These are phyloP conservation scores for Trichoderma hamatum DNA, from an alignment of 2,329 filamentous ascomycete species.

Conservation along the genomic window DNA sequence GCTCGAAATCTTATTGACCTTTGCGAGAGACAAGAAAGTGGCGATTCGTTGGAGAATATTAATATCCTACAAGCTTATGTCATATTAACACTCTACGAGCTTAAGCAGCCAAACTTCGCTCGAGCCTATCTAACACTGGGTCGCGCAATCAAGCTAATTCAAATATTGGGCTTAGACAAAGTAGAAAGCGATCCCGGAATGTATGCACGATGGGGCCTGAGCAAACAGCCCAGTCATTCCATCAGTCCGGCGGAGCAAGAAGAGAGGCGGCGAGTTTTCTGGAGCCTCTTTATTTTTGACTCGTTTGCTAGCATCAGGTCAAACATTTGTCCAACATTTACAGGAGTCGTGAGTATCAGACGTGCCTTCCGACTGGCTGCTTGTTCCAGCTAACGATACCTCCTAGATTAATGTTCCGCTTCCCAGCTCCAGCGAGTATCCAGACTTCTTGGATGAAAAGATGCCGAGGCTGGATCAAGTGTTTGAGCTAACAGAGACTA, in stretches of 20 bases:
- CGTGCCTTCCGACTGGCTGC: neutral
- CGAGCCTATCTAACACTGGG: slow-evolving; percentile 25
- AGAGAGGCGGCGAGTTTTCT: slow-evolving; percentile 32
- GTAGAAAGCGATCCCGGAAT: neutral
- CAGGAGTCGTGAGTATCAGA: neutral
- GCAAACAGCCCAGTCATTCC: neutral
- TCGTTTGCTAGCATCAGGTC: slow-evolving; percentile 7
- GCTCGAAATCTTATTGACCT: slow-evolving; percentile 20
- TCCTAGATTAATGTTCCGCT: neutral
- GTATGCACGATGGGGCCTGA: slow-evolving; percentile 10
- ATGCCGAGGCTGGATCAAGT: slow-evolving; percentile 14
- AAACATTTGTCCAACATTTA: neutral
- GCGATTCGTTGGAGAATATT: slow-evolving; percentile 14
- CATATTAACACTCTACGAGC: slow-evolving; percentile 22
- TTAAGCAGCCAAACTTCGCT: slow-evolving; percentile 25
- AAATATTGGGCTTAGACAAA: slow-evolving; percentile 25
- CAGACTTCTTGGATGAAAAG: neutral
- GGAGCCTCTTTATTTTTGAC: slow-evolving; percentile 34
- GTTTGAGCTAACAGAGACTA: neutral
- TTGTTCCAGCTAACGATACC: neutral
- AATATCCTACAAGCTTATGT: slow-evolving; percentile 20
- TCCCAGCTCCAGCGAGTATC: slow-evolving; percentile 7
- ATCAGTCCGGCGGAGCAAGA: slow-evolving; percentile 30
- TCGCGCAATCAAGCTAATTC: slow-evolving; percentile 18
- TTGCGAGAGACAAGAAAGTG: slow-evolving; percentile 24